Evolutionary conservation across 331 rosid genomes (phyloP).

Genomic region (Quercus lobata): DNA sequence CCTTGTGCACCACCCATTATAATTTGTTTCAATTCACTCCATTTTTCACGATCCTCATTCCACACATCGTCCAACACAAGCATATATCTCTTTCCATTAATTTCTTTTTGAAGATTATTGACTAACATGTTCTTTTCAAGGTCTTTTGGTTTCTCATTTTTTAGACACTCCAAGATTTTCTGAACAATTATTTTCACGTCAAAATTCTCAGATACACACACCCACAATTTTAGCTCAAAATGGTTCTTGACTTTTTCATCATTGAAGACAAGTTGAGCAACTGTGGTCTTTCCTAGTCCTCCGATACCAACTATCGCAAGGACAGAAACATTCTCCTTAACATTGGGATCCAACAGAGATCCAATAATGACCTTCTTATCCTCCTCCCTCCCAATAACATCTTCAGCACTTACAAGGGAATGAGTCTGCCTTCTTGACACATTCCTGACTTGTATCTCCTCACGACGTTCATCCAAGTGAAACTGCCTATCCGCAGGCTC

Average conservation of each 20-base stretch:
- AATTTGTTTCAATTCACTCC: rapidly evolving
- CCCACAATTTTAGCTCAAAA: background rate
- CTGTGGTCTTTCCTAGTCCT: background rate
- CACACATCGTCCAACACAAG: too few relatives aligned
- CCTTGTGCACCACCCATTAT: background rate
- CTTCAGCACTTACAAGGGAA: rapidly evolving
- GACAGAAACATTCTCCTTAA: background rate
- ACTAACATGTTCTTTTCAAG: background rate
- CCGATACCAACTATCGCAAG: background rate
- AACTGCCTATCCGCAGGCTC: too few relatives aligned
- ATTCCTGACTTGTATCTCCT: rapidly evolving
- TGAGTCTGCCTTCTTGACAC: too few relatives aligned
- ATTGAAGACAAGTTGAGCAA: background rate
- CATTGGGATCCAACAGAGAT: background rate
- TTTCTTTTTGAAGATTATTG: background rate
- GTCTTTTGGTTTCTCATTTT: background rate
- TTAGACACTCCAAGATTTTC: background rate
- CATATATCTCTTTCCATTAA: background rate
- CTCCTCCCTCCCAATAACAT: too few relatives aligned
- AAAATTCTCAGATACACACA: background rate
- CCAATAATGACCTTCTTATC: too few relatives aligned
- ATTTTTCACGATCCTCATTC: rapidly evolving
- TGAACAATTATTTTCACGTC: background rate
- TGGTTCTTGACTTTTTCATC: rapidly evolving
- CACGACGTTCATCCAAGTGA: rapidly evolving